Base-by-base conservation (phyloP, 2,329 filamentous ascomycete genomes). In the Diaporthe velutina region DNA sequence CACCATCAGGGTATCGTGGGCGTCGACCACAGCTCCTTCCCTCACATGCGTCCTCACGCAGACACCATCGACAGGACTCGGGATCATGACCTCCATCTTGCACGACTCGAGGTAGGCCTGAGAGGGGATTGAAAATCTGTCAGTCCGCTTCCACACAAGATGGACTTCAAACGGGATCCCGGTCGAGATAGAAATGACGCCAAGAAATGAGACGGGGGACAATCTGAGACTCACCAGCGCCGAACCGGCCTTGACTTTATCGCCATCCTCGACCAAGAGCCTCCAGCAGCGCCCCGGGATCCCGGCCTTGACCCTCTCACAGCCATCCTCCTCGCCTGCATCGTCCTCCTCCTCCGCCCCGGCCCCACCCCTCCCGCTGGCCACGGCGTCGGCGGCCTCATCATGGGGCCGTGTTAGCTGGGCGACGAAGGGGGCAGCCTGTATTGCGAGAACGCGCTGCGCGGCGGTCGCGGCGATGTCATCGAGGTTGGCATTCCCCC, bases 61-160 rank as follows among this genome's bases (percentile, higher is more conserved):
- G 28, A 48, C 42, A 35, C 60, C 60, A 66, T 66, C 60, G 17
- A 66, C 42, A n/a, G 60, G 60, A n/a, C 60, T 66, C 40, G 25
- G 10, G 19, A 66, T 66, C 28, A 33, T n/a, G 10, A 66, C 28
- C 19, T 66, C 60, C 60, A 66, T 66, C 28, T 66, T 66, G 42
- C 42, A 66, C 17, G 60, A 66, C 28, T 66, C 60, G 25, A 66
- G 60, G 40, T 48, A 45, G 19, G 28, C 40, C 60, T 66, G 28
- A 2, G 7, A 9, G 2, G 42, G 1, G 10, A 17, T 6, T 6
- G 13, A 45, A 4, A 33, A 17, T 25, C 1, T 48, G 40, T 66
- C 19, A 60, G 57, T 60, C 12, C 13, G 10, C 1, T 28, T 17
- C 7, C 57, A 13, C 22, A 60, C 1, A n/a, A 25, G 22, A 40